Evolutionary conservation across 1,284 basidiomycete genomes (phyloP).

Genomic region (Chalciporus sp.): DNA sequence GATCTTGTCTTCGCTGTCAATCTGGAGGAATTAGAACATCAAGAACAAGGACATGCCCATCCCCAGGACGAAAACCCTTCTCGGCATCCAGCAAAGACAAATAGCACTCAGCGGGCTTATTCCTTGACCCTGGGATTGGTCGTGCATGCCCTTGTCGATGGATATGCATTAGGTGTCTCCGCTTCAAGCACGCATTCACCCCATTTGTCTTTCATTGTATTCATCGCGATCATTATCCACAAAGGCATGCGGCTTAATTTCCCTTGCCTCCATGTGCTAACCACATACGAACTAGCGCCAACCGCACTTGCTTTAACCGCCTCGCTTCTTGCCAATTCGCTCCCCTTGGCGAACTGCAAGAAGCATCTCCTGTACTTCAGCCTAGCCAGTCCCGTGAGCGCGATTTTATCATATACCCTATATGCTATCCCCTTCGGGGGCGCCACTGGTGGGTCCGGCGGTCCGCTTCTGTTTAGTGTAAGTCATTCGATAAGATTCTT

Average conservation of each 20-base stretch:
- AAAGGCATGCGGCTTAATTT: constrained; percentile 58
- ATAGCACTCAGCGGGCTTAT: constrained; percentile 44
- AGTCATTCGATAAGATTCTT: constrained; percentile 29
- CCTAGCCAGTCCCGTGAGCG: constrained; percentile 76
- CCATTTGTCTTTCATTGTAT: constrained; percentile 76
- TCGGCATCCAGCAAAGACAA: constrained; percentile 5
- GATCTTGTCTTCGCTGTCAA: constrained; percentile 21
- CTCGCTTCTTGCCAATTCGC: constrained; percentile 73
- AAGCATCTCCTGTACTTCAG: constrained; percentile 80
- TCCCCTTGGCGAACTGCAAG: constrained; percentile 69
- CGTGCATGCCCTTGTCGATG: constrained; percentile 87
- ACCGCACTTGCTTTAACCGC: constrained; percentile 84
- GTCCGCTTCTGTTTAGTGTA: constrained; percentile 80
- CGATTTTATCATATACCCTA: constrained; percentile 68
- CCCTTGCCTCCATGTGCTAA: constrained; percentile 5
- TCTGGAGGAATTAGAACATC: constrained; percentile 36
- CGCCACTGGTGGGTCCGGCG: constrained; percentile 64
- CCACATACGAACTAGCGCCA: constrained; percentile 56
- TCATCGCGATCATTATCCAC: constrained; percentile 86
- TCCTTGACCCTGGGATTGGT: constrained; percentile 83
- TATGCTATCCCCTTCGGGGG: constrained; percentile 57
- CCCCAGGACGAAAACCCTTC: constrained; percentile 10
- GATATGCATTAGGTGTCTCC: constrained; percentile 85
- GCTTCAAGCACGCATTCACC: constrained; percentile 46
- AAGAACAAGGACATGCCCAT: constrained; percentile 7